A percentile compares a stretch with the other conserved stretches of the same genome.
Conservation (phyloP, 176 grass and related monocot species). For the Lolium multiflorum region DNA sequence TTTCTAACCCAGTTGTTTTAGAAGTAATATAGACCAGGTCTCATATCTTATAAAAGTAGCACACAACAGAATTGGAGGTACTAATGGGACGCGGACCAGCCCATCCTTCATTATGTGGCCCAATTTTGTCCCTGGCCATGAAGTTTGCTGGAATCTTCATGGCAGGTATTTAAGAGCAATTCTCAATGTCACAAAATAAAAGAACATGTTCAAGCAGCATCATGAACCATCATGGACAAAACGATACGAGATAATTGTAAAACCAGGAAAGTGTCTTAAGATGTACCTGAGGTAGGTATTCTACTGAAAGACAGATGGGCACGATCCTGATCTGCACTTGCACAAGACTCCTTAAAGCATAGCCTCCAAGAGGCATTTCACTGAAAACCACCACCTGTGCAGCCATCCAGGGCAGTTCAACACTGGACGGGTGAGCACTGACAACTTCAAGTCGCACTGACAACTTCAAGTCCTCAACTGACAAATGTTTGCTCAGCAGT, state of each 20-base stretch:
- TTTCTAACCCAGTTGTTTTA: background rate
- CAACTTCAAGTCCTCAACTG: background rate
- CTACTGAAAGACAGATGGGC: background rate
- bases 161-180: background rate
- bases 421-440: too few relatives aligned
- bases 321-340: background rate
- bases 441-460: background rate
- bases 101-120: background rate
- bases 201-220: background rate
- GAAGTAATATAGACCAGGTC: background rate
- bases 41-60: constrained; percentile 9
- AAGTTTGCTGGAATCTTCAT: background rate
- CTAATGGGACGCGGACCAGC: background rate
- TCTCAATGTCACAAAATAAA: background rate
- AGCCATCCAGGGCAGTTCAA: background rate
- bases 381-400: background rate
- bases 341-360: background rate
- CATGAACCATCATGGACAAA: background rate
- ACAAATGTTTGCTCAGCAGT: background rate
- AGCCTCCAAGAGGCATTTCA: background rate
- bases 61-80: background rate
- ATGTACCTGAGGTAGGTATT: background rate
- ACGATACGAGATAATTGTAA: background rate
- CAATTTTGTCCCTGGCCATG: background rate
- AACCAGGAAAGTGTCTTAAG: background rate